Percentiles rank a stretch among this genome's conserved stretches.
These are phyloP conservation scores for Pseudisothecium myosuroides DNA, from an alignment of 225 moss, liverwort and hornwort genomes.

Conservation along the genomic window DNA sequence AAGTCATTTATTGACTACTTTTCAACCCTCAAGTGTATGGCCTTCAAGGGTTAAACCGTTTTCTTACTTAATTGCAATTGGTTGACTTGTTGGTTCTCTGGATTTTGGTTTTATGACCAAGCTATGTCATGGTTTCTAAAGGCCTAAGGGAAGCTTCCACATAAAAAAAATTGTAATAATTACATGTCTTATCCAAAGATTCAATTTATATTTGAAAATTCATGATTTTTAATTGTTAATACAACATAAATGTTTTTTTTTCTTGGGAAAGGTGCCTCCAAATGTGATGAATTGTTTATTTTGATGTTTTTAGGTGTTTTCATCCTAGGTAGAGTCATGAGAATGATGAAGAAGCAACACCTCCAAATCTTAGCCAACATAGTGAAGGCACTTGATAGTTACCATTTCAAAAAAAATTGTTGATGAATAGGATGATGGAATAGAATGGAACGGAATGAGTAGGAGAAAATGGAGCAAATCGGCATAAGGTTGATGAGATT, in stretches of 20 bases:
- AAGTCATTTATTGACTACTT: too few species aligned
- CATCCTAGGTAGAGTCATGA: rapidly evolving
- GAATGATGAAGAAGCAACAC: too few species aligned
- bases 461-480: not conserved
- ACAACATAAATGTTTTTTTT: too few species aligned
- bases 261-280: not conserved
- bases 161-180: not conserved
- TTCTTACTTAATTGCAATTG: not conserved
- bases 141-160: rapidly evolving
- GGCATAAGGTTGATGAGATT: not conserved
- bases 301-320: not conserved
- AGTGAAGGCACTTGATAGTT: not conserved
- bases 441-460: not conserved
- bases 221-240: not conserved
- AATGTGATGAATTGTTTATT: not conserved
- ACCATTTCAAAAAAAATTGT: not conserved
- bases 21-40: too few species aligned
- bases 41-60: too few species aligned
- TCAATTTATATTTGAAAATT: not conserved
- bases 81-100: rapidly evolving
- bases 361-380: too few species aligned
- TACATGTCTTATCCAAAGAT: not conserved
- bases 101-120: not conserved
- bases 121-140: not conserved
- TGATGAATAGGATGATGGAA: not conserved